Evolutionary conservation across 345 rosid genomes (phyloP).

Genomic region (Rhizophora apiculata): DNA sequence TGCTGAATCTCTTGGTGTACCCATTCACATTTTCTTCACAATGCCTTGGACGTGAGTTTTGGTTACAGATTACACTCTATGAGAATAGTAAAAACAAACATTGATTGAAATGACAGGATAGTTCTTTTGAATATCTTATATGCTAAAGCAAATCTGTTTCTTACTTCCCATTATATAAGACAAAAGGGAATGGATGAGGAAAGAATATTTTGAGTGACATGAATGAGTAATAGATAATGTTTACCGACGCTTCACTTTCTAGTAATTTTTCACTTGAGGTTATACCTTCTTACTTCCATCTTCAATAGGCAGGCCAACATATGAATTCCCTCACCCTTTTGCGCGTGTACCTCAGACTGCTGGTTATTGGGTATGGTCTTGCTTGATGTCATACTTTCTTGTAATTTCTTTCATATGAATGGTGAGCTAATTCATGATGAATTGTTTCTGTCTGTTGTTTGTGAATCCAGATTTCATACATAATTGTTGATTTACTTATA

Average conservation of each 20-base stretch:
- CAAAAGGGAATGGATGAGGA: not conserved
- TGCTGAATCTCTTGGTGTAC: conserved; percentile 97
- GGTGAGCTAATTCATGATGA: not conserved
- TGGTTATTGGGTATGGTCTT: conserved; percentile 83
- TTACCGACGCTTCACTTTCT: not conserved
- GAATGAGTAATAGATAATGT: not conserved
- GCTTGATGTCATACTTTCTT: conserved; percentile 1
- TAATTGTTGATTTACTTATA: conserved; percentile 86
- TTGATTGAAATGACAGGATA: not conserved
- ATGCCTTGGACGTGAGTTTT: conserved; percentile 99
- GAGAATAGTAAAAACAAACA: conserved; percentile 12
- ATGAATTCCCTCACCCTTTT: conserved; percentile 94
- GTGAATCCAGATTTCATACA: conserved; percentile 72
- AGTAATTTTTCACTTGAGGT: conserved; percentile 11
- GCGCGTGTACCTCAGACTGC: conserved; percentile 97
- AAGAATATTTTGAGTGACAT: conserved; percentile 1
- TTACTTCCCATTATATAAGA: too few species aligned
- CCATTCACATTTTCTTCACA: conserved; percentile 97
- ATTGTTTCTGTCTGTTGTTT: conserved; percentile 17
- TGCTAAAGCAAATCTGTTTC: conserved; percentile 1
- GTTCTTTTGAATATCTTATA: not conserved
- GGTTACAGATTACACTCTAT: not conserved
- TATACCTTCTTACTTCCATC: conserved; percentile 49
- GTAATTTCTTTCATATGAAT: conserved; percentile 3
- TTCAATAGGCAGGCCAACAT: conserved; percentile 93